These are phyloP conservation scores for Polytrichum formosum DNA, from an alignment of 225 moss, liverwort and hornwort species.

Conservation along the genomic window DNA sequence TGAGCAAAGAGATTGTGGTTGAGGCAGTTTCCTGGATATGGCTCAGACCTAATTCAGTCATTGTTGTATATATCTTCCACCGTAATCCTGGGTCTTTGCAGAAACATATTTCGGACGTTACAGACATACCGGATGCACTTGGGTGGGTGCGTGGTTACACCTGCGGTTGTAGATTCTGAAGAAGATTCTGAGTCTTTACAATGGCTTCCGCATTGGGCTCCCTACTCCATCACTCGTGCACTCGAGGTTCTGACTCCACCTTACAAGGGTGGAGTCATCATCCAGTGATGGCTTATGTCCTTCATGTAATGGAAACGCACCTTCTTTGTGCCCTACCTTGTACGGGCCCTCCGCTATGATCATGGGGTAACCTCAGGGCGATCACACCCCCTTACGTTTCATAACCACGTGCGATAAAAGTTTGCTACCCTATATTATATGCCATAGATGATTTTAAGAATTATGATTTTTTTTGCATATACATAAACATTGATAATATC, in stretches of 20 bases:
- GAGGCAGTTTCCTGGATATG: no score
- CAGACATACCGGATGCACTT: conserved; percentile 65
- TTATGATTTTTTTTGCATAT: no score
- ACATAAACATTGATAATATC: no score
- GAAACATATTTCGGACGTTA: conserved; percentile 58
- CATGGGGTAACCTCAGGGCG: conserved; percentile 24
- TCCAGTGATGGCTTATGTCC: conserved; percentile 83
- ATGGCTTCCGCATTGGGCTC: conserved; percentile 82
- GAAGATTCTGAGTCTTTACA: conserved; percentile 64
- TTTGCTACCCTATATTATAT: no score
- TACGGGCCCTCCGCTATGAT: conserved; percentile 82
- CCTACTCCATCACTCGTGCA: conserved; percentile 76
- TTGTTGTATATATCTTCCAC: no score
- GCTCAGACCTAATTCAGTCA: no score
- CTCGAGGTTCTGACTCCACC: conserved; percentile 83
- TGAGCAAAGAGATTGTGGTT: no score
- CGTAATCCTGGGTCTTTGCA: conserved; percentile 22
- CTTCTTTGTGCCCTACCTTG: conserved; percentile 95
- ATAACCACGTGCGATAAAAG: no score
- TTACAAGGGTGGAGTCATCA: conserved; percentile 61
- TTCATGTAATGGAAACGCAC: conserved; percentile 86
- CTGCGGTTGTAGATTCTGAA: conserved; percentile 61
- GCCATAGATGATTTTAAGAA: no score
- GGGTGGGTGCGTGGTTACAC: conserved; percentile 64
- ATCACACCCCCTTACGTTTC: no score